Conservation (phyloP, 2,329 filamentous ascomycete genomes). For the Colletotrichum costaricense region DNA sequence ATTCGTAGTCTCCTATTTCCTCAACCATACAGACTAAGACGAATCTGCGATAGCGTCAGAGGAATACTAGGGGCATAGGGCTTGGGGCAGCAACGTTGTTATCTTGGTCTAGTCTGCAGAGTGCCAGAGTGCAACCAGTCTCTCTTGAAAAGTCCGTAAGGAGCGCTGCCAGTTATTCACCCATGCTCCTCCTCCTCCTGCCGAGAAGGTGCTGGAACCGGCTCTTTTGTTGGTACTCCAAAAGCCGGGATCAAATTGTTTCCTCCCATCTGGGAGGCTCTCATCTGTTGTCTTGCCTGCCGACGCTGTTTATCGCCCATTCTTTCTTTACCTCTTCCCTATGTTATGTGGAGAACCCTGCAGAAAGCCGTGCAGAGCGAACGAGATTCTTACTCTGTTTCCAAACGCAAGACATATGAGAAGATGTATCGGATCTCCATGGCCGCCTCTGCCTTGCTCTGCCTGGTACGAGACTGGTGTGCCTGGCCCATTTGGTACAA, state of each 20-base stretch:
- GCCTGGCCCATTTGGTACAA: conserved; percentile 20
- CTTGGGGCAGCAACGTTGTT: conserved; percentile 14
- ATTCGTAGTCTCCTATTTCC: not conserved
- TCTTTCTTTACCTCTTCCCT: not conserved
- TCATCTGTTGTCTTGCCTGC: not conserved
- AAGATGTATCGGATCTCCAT: not conserved
- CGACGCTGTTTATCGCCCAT: not conserved
- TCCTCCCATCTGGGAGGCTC: not conserved
- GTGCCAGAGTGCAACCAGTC: not conserved
- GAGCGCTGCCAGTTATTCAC: not conserved
- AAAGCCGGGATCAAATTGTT: not conserved
- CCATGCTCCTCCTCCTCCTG: not conserved
- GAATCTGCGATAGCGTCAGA: conserved; percentile 8
- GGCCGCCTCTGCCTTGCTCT: not conserved
- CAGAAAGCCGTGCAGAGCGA: not conserved
- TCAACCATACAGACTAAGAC: not conserved
- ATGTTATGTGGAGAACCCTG: not conserved
- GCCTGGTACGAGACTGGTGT: conserved; percentile 21
- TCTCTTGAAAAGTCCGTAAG: not conserved
- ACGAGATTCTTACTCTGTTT: not conserved
- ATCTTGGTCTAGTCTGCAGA: not conserved
- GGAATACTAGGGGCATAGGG: conserved; percentile 16
- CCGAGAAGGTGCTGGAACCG: not conserved
- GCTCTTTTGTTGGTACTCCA: too few species aligned
- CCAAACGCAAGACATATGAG: not conserved